These are phyloP conservation scores for Cadophora sp. DNA, from an alignment of 2,329 filamentous ascomycete genomes.

Conservation along the genomic window DNA sequence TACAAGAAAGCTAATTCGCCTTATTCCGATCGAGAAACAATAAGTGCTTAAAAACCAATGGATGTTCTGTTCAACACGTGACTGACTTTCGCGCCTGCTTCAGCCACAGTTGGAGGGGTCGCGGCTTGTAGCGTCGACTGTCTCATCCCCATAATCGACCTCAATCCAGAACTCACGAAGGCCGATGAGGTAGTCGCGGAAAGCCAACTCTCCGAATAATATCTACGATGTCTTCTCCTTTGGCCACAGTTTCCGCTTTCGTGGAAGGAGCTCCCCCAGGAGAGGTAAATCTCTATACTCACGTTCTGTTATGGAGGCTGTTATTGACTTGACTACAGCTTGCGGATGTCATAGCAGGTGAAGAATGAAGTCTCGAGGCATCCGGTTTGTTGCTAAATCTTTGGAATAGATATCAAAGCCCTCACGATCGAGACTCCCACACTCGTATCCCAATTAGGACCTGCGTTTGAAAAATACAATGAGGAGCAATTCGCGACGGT, in stretches of 20 bases:
- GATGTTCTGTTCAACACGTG: too few species aligned
- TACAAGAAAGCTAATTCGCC: background rate
- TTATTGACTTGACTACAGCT: conserved; percentile 62
- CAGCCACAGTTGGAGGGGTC: conserved; percentile 23
- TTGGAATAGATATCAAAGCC: conserved; percentile 79
- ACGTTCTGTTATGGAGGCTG: background rate
- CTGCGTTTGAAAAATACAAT: conserved; percentile 93
- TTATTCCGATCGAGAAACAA: too few species aligned
- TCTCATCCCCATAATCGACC: conserved; percentile 13
- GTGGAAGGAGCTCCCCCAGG: conserved; percentile 93
- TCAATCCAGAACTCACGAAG: conserved; percentile 13
- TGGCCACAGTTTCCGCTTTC: conserved; percentile 79
- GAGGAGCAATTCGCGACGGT: conserved; percentile 90
- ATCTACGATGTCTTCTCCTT: conserved; percentile 45
- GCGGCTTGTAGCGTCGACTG: background rate
- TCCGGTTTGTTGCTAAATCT: conserved; percentile 24
- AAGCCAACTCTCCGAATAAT: background rate
- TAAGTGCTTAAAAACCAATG: too few species aligned
- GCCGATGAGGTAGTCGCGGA: background rate
- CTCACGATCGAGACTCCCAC: conserved; percentile 74
- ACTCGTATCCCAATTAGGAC: conserved; percentile 74
- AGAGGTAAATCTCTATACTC: conserved; percentile 69
- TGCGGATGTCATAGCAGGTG: conserved; percentile 87
- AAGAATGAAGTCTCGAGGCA: conserved; percentile 27
- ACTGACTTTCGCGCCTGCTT: background rate